Evolutionary conservation across 140 eudicot genomes (phyloP).

Genomic region (Senecio squalidus): DNA sequence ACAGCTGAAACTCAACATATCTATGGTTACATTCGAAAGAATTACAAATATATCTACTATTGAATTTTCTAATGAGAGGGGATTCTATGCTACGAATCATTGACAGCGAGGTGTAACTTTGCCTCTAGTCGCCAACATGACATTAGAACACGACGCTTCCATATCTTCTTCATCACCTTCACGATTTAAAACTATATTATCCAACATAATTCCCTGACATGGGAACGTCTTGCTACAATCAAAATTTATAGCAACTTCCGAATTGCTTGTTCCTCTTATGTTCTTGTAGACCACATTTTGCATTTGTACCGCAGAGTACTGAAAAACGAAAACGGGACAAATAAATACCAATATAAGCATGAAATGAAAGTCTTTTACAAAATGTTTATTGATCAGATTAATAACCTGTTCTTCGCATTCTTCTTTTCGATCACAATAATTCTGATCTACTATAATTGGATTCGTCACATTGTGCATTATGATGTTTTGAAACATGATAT

Average conservation of each 20-base stretch:
- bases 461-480: slow-evolving; percentile 51
- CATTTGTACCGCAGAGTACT: slow-evolving; percentile 69
- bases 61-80: neutral
- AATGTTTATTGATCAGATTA: neutral
- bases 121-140: slow-evolving; percentile 22
- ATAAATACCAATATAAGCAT: neutral
- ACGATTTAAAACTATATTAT: slow-evolving; percentile 39
- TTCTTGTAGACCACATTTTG: slow-evolving; percentile 47
- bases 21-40: neutral
- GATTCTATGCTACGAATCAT: slow-evolving; percentile 11
- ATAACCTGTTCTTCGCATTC: slow-evolving; percentile 55
- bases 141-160: slow-evolving; percentile 44
- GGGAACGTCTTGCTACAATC: slow-evolving; percentile 68
- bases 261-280: slow-evolving; percentile 71
- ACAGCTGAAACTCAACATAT: no score
- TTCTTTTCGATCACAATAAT: slow-evolving; percentile 59
- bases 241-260: slow-evolving; percentile 56
- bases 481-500: slow-evolving; percentile 60
- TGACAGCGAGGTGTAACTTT: slow-evolving; percentile 37
- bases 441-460: slow-evolving; percentile 74
- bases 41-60: neutral
- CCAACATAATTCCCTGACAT: slow-evolving; percentile 43
- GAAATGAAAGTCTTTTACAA: neutral
- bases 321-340: neutral
- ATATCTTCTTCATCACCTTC: slow-evolving; percentile 19